Base-by-base conservation (phyloP, 2,329 filamentous ascomycete species). In the Pseudogymnoascus sp. region DNA sequence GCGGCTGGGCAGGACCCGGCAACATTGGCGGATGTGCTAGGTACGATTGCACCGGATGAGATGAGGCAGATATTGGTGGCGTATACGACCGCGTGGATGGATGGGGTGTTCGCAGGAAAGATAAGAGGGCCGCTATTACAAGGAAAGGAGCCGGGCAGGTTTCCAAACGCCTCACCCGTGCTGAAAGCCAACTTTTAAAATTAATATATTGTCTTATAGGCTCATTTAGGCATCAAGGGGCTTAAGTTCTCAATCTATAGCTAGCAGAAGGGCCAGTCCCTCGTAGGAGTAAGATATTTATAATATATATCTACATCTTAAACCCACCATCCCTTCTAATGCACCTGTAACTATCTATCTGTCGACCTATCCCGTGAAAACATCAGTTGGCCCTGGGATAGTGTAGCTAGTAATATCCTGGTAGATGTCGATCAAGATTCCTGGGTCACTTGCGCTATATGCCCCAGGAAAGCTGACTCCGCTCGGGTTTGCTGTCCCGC, bases 401-500 rank as follows among this genome's bases (percentile, higher is more conserved):
- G 63, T 72, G 67, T 78, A 78, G 25, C 64, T 70, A 49, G 75
- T 70, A 45, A 71, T 65, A 23, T 70, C 71, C 62, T 70, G 69
- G 66, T 75, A 77, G 64, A 79, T 81, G 69, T 81, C 78, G 67
- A 81, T 76, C 35, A 77, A 72, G 66, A 82, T 80, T 40, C 79
- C 79, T 1, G 79, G 76, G 69, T 82, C 79, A 60, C 65, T 75
- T 3, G 76, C 72, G 49, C 73, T 78, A 71, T 81, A 82, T 1
- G 78, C 74, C 11, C 79, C 79, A 0, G 79, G 80, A 67, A 82
- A 78, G 64, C 76, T 74, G 37, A 79, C 78, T 33, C 75, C 71
- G 41, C 72, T 61, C 5, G 80, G 79, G 16, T 72, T 72, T 5
- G 75, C 77, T 8, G 72, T 76, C 18, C 77, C 77, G 9, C 72